Percentiles rank a stretch among this genome's conserved stretches.
These are phyloP conservation scores for Citrus glauca DNA, from an alignment of 345 rosid genomes.

Conservation along the genomic window DNA sequence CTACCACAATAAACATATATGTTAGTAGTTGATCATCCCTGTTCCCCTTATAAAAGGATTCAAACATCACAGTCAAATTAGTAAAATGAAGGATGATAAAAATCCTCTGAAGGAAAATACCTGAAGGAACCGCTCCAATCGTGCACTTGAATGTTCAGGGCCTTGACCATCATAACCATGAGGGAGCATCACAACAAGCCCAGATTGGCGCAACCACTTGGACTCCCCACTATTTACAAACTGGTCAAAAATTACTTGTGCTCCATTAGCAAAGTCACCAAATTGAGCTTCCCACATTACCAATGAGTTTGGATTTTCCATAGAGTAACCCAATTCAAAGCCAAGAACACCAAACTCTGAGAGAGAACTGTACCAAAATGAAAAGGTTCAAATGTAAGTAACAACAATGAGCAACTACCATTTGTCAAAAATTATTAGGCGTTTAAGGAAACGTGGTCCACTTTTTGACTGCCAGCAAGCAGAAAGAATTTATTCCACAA, in stretches of 20 bases:
- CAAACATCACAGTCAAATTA: neutral
- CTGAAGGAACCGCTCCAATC: slow-evolving; percentile 78
- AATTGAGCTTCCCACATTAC: slow-evolving; percentile 86
- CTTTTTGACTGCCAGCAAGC: neutral
- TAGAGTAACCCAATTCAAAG: slow-evolving; percentile 78
- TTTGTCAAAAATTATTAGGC: neutral
- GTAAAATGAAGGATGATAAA: neutral
- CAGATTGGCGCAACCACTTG: slow-evolving; percentile 80
- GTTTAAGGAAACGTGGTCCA: neutral
- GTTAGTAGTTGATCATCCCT: neutral
- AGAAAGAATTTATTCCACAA: neutral
- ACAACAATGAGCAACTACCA: neutral
- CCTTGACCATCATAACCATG: slow-evolving; percentile 89
- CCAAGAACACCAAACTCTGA: slow-evolving; percentile 88
- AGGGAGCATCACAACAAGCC: slow-evolving; percentile 76
- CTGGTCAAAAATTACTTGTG: slow-evolving; percentile 82
- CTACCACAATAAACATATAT: slow-evolving; percentile 27
- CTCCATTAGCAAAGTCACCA: slow-evolving; percentile 84
- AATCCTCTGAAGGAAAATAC: slow-evolving; percentile 26
- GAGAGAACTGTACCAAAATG: slow-evolving; percentile 55
- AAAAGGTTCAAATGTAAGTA: neutral
- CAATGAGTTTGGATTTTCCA: slow-evolving; percentile 81
- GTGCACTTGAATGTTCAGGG: slow-evolving; percentile 85
- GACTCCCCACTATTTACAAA: slow-evolving; percentile 81
- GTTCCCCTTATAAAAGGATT: neutral